Evolutionary conservation across 208 protist species (phyloP).

Genomic region (Acanthamoeba lugdunensis): DNA sequence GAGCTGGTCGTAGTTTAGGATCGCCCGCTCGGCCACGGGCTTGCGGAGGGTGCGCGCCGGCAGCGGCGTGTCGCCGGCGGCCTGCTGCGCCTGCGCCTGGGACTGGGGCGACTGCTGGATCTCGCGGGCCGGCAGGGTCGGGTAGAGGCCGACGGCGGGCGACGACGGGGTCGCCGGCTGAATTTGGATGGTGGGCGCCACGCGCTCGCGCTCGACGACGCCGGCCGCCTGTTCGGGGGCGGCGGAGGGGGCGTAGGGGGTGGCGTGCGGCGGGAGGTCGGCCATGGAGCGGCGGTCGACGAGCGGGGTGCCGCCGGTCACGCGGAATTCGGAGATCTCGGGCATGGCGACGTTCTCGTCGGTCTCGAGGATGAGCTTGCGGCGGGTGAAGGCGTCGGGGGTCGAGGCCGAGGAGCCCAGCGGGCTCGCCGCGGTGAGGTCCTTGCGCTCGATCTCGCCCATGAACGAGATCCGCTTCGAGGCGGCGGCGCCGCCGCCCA

Average conservation of each 20-base stretch:
- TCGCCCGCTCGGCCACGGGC: neutral
- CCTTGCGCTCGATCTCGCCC: neutral
- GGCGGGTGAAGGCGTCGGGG: neutral
- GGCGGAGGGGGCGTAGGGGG: neutral
- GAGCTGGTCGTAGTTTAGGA: neutral
- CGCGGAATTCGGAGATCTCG: constrained; percentile 19
- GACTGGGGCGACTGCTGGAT: neutral
- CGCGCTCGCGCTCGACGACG: neutral
- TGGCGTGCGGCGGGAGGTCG: neutral
- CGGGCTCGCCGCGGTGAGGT: no score
- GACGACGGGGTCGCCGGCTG: neutral
- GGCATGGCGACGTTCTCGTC: constrained; percentile 34
- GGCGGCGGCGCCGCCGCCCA: neutral
- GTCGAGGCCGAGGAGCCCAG: neutral
- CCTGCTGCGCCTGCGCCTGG: neutral
- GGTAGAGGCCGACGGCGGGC: neutral
- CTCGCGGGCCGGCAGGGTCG: neutral
- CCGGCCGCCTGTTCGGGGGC: neutral
- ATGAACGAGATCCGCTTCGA: neutral
- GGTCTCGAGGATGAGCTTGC: constrained; percentile 27
- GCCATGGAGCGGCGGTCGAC: neutral
- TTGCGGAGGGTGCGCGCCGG: neutral
- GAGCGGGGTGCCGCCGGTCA: neutral
- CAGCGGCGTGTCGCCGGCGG: neutral
- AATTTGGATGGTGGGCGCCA: no score